Percentiles rank a stretch among this genome's conserved stretches.
phyloP scores from a whole-genome alignment of 148 eudicot genomes.

The Rhododendron griersonianum region DNA sequence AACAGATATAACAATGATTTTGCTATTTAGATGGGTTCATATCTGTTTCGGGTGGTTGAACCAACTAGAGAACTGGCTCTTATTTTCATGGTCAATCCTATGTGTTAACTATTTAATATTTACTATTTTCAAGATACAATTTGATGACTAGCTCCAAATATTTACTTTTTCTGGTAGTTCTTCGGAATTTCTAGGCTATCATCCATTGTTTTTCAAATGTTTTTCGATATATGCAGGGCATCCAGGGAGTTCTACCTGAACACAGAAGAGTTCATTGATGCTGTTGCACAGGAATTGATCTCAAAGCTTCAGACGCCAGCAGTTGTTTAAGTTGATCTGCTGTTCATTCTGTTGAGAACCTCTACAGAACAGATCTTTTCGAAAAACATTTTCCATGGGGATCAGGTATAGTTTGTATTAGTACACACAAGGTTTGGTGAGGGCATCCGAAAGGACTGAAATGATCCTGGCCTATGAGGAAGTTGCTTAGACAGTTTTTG shows the following conservation, averaged over 20 bases:
- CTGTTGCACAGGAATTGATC: conserved; percentile 47
- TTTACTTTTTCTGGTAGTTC: neutral
- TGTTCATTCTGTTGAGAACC: neutral
- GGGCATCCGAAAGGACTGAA: neutral
- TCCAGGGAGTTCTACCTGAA: conserved; percentile 53
- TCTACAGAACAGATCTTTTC: neutral
- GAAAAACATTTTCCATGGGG: neutral
- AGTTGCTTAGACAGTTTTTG: neutral
- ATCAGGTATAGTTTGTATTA: neutral
- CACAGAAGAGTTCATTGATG: conserved; percentile 67
- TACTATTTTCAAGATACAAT: neutral
- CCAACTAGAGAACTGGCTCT: neutral
- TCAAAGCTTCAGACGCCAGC: conserved; percentile 35
- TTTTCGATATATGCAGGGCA: conserved; percentile 39
- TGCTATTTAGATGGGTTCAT: neutral
- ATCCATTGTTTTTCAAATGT: neutral
- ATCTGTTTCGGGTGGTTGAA: neutral
- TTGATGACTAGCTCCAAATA: neutral
- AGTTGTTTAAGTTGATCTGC: conserved; percentile 12
- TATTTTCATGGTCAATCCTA: neutral
- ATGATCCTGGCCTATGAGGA: neutral
- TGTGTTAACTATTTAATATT: neutral
- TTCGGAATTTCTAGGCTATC: neutral
- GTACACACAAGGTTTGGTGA: neutral
- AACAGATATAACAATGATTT: neutral